Base-by-base conservation (phyloP, 169 alveolate species). In the Besnoitia besnoiti region DNA sequence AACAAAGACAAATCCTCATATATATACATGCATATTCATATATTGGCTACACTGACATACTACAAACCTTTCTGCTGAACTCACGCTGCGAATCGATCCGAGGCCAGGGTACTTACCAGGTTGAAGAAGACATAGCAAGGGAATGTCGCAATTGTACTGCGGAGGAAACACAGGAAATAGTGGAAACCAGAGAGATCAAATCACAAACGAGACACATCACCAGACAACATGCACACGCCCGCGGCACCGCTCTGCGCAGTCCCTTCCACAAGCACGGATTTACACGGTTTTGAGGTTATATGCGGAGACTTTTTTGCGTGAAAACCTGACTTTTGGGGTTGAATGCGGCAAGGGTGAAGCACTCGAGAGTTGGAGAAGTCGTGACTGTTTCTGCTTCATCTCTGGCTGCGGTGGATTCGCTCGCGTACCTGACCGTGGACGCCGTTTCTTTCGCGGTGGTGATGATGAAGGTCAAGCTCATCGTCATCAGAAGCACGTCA, bases 391-490 rank as follows among this genome's bases (percentile, higher is more conserved):
- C n/a, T n/a, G n/a, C n/a, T n/a, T n/a, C n/a, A n/a, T n/a, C n/a
- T n/a, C n/a, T n/a, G n/a, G n/a, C n/a, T n/a, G n/a, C n/a, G n/a
- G n/a, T n/a, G n/a, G n/a, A 30, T 7, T 73, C n/a, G 33, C 21
- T 42, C 47, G 33, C 85, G 16, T 30, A 87, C 91, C 91, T 76
- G 50, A 92, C 95, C n/a, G 98, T 95, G 39, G 94, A 92, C 39
- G 96, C 93, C 7, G 96, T 96, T 62, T 90, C 92, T 16, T 87
- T 95, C 35, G 96, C 97, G 46, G 96, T 94, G n/a, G 98, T 95
- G 0, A 96, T 93, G 89, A 97, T 95, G 92, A 95, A 97, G 1
- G 98, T 96, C 90, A 97, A 84, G 50, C 97, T 95, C 91, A 97
- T 95, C 21, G 97, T 95, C 92, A 96, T 92, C 67, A 97, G 95